These are phyloP conservation scores for Crithidia sp. DNA, from an alignment of 208 protist genomes.

Conservation along the genomic window DNA sequence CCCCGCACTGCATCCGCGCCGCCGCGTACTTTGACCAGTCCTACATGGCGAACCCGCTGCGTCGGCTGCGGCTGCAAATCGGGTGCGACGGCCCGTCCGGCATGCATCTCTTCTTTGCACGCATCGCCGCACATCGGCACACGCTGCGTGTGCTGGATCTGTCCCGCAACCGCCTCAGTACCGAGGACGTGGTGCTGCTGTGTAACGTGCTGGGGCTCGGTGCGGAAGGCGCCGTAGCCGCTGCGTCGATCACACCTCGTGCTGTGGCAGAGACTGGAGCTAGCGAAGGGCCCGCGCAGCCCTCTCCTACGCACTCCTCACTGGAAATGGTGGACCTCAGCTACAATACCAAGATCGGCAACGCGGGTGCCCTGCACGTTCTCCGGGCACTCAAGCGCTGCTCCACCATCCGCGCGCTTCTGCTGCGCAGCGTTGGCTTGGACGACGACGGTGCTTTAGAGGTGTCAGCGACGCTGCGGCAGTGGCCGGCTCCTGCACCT, in stretches of 20 bases:
- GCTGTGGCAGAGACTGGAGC: neutral
- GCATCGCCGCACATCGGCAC: constrained; percentile 59
- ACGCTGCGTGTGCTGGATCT: constrained; percentile 81
- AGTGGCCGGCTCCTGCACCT: constrained; percentile 40
- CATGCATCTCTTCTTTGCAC: constrained; percentile 70
- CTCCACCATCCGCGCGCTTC: constrained; percentile 62
- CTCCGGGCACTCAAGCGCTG: constrained; percentile 43
- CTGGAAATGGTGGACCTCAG: constrained; percentile 87
- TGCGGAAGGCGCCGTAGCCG: neutral
- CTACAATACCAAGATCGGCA: constrained; percentile 80
- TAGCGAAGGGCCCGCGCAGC: neutral
- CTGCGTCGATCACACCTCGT: neutral
- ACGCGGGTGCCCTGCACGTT: constrained; percentile 66
- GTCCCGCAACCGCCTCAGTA: constrained; percentile 73
- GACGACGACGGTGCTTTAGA: constrained; percentile 64
- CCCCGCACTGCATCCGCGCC: constrained; percentile 72
- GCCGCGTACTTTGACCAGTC: constrained; percentile 73
- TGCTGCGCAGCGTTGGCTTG: constrained; percentile 66
- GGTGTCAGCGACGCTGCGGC: constrained; percentile 48
- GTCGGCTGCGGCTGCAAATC: constrained; percentile 79
- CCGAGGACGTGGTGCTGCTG: constrained; percentile 68
- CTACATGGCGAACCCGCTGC: constrained; percentile 82
- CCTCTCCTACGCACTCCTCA: constrained; percentile 13
- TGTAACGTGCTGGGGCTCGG: constrained; percentile 57
- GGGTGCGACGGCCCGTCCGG: constrained; percentile 74